Percentiles rank a stretch among this genome's conserved stretches.
Conservation (phyloP, 2,329 filamentous ascomycete genomes). For the Diaporthe amygdali region DNA sequence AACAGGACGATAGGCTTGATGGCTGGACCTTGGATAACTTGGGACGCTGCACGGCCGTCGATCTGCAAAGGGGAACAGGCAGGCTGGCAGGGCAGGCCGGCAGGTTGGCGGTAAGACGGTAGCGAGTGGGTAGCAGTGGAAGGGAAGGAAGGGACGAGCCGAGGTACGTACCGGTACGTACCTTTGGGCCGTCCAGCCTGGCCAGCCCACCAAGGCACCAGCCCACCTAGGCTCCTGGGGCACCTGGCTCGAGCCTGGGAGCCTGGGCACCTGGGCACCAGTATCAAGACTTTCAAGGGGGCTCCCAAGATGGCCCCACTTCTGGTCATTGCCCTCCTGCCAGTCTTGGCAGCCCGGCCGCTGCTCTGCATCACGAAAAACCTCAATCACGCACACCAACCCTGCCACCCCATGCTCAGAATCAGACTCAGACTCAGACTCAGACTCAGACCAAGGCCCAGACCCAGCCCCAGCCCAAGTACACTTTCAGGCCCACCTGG, state of each 20-base stretch:
- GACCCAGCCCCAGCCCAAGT: background rate
- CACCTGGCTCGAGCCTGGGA: too few species aligned
- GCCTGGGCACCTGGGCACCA: background rate
- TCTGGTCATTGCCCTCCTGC: background rate
- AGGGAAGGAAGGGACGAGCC: conserved; percentile 3
- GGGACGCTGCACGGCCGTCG: background rate
- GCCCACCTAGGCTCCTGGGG: too few species aligned
- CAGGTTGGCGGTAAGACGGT: conserved; percentile 1
- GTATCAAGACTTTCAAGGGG: background rate
- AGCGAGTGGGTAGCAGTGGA: conserved; percentile 3
- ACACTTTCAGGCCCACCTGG: background rate
- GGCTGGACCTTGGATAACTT: background rate
- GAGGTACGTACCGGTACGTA: background rate
- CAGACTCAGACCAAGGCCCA: background rate
- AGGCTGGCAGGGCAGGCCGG: too few species aligned
- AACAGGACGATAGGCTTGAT: background rate
- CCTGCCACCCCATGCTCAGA: conserved; percentile 4
- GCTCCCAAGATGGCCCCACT: background rate
- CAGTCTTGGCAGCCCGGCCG: background rate
- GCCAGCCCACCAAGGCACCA: background rate
- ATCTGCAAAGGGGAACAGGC: background rate
- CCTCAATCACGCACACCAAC: conserved; percentile 1
- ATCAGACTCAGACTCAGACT: background rate
- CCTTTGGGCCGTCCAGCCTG: background rate
- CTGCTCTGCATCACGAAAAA: conserved; percentile 1